Base-by-base conservation (phyloP, 1,139 yeast species). In the Suhomyces bokatorum region DNA sequence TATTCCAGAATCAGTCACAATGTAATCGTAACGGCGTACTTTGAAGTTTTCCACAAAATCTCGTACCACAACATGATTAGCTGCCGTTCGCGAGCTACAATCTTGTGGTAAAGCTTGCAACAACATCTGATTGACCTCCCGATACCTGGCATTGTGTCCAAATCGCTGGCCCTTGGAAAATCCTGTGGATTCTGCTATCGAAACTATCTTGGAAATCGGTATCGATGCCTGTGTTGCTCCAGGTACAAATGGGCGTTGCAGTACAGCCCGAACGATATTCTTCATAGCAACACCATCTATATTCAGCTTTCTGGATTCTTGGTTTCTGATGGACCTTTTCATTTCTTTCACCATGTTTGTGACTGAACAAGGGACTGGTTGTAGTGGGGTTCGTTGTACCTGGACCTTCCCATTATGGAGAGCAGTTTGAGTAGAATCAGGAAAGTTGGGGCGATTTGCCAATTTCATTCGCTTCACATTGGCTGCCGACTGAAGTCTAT, bases 21-120 rank as follows among this genome's bases (percentile, higher is more conserved):
- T 36, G 34, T 60, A 63, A 22, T 57, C 51, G 42, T 54, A 64
- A 24, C 60, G 53, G 35, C 56, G 53, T 4, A 47, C 35, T 24
- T 52, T 59, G 48, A 62, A 60, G 65, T 66, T 60, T 3, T 53
- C 51, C 1, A 61, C 32, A 38, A 57, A 58, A 6, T 33, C 26
- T 9, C 39, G 32, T 1, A 42, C 26, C 6, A 16, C 13, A 4
- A 20, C 14, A 13, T 20, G 30, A 32, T 36, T 43, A 2, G 13
- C 27, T 15, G 14, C n/a, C 12, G 42, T 30, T 12, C n/a, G 7
- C 6, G 28, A 15, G 28, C 27, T 32, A 20, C 38, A 33, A 3
- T 28, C n/a, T 13, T 33, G 16, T 14, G 42, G 44, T 7, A 41
- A 39, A 4, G 15, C 32, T 10, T 35, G 30, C 20, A 34, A 20